Base-by-base conservation (phyloP, 2,329 filamentous ascomycete species). In the Mariannaea sp. region DNA sequence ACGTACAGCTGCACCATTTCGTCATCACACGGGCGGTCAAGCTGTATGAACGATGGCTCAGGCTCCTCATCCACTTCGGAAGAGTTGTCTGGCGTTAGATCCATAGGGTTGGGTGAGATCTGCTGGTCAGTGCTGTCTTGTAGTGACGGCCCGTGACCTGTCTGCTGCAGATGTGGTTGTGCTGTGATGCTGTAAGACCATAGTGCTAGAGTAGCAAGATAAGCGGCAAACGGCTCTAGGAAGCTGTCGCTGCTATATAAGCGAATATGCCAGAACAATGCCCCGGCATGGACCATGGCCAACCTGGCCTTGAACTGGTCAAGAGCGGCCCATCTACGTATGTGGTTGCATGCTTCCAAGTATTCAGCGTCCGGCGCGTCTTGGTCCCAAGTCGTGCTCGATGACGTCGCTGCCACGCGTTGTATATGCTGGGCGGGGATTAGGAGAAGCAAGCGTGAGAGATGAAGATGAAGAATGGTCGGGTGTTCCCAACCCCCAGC, bases 221-320 rank as follows among this genome's bases (percentile, higher is more conserved):
- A 55, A 10, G 61, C 42, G 2, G 56, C 47, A 19, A 59, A 60
- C 13, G 59, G 53, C 12, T 61, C 59, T 3, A 57, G 24, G 16
- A 61, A 57, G 10, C 48, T 44, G 20, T 50, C 49, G n/a, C 30
- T 45, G 17, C 59, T 61, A 10, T 61, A 59, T 7, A 58, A 49
- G 3, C 58, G 58, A 7, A 61, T 20, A 44, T 61, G 56, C 59
- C 58, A 61, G 8, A 61, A 13, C 13, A 61, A 22, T 4, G 56
- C 59, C 4, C 59, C 59, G 4, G 55, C 52, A 19, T 61, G 58
- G 5, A 61, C 22, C 12, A 61, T 38, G 16, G 58, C 46, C 4
- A 61, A 17, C n/a, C 59, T 47, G 12, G 59, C 59, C 27, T 61
- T 61, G 32, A 47, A 61, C 30, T 61, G 59, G 27, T 61, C 59